A percentile compares a stretch with the other conserved stretches of the same genome.
Evolutionary conservation across 495 filamentous ascomycete genomes (phyloP).

Genomic region (Penicillium daleae): DNA sequence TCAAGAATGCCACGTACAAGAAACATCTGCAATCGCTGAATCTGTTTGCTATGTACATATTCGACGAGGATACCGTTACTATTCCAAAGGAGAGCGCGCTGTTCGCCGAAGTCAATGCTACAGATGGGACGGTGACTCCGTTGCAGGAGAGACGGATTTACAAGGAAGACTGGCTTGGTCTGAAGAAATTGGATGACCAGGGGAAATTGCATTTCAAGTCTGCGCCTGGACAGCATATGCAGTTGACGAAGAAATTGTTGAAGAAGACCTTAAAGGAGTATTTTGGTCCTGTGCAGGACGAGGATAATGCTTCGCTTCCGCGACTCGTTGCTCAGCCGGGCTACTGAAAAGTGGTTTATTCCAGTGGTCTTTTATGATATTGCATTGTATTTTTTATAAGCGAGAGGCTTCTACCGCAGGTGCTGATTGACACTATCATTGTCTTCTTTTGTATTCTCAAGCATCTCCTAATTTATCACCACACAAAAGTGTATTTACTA

Average conservation of each 20-base stretch:
- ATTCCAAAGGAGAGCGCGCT: conserved; percentile 90
- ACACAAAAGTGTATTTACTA: background rate
- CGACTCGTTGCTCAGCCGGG: conserved; percentile 31
- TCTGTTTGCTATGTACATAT: conserved; percentile 87
- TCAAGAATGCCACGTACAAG: conserved; percentile 77
- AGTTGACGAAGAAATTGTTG: conserved; percentile 68
- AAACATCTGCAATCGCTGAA: conserved; percentile 70
- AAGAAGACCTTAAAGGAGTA: conserved; percentile 71
- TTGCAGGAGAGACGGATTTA: conserved; percentile 78
- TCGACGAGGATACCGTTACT: conserved; percentile 81
- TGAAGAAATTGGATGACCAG: conserved; percentile 79
- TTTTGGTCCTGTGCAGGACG: conserved; percentile 51
- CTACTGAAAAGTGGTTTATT: conserved; percentile 11
- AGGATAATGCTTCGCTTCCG: background rate
- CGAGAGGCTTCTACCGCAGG: background rate
- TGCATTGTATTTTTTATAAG: background rate
- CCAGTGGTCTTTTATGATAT: conserved; percentile 5
- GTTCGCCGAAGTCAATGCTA: conserved; percentile 85
- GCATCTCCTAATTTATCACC: too few species aligned
- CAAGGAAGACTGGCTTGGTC: conserved; percentile 90
- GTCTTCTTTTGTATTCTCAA: background rate
- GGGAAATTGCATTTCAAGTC: conserved; percentile 75
- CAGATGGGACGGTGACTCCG: conserved; percentile 60
- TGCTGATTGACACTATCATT: background rate
- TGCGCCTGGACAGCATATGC: conserved; percentile 81